Conservation (phyloP, 305 asterid species). For the Rubia tinctorum region DNA sequence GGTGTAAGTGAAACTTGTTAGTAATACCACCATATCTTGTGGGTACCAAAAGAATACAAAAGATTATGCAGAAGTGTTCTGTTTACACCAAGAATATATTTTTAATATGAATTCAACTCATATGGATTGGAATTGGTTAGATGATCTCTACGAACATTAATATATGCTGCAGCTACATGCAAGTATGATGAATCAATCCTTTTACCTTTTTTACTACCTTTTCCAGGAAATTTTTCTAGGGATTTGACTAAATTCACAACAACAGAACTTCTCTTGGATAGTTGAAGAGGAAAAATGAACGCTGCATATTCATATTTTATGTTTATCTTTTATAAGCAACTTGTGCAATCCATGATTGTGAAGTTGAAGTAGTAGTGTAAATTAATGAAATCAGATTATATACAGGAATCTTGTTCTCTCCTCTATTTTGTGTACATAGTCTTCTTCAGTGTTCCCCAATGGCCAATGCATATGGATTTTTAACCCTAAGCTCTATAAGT, state of each 20-base stretch:
- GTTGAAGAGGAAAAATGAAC: background rate
- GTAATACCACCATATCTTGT: background rate
- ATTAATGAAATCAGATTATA: too few species aligned
- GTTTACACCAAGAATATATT: constrained; percentile 11
- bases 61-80: constrained; percentile 3
- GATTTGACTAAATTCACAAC: background rate
- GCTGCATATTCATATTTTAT: background rate
- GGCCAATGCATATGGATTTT: background rate
- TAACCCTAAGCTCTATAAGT: background rate
- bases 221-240: background rate
- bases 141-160: background rate
- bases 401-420: background rate
- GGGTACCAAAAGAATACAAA: background rate
- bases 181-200: background rate
- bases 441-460: background rate
- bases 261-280: background rate
- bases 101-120: background rate
- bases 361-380: background rate
- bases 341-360: background rate
- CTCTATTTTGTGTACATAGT: background rate
- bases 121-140: background rate
- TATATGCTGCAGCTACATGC: background rate
- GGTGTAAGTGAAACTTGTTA: background rate
- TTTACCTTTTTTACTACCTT: background rate
- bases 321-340: background rate